Percentiles rank a stretch among this genome's conserved stretches.
Evolutionary conservation across 129 eudicot species (phyloP).

Genomic region (Flaveria trinervia): DNA sequence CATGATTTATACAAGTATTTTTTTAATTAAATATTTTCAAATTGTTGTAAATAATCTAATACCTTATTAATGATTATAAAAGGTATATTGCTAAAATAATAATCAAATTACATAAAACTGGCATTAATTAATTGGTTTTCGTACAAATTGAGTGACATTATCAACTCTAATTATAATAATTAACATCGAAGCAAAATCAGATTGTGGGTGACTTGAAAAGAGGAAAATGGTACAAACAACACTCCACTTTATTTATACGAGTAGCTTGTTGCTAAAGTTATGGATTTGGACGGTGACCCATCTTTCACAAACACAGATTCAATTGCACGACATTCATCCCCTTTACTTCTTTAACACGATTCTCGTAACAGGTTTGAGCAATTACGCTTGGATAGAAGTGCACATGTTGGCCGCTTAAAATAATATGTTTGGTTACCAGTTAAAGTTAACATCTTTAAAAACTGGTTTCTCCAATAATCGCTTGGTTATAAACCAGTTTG

Average conservation of each 20-base stretch:
- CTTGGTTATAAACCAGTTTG: no score
- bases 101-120: neutral
- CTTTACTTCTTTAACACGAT: neutral
- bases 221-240: neutral
- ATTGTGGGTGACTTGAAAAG: neutral
- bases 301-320: neutral
- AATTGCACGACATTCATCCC: conserved; percentile 21
- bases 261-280: conserved; percentile 26
- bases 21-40: neutral
- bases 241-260: neutral
- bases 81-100: neutral
- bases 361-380: no score
- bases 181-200: neutral
- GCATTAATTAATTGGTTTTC: neutral
- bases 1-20: no score
- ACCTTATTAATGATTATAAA: neutral
- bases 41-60: neutral
- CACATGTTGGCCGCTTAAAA: no score
- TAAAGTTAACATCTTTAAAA: no score
- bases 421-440: no score
- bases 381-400: no score
- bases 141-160: no score
- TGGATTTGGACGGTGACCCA: conserved; percentile 30
- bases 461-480: no score
- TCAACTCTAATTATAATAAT: no score